These are phyloP conservation scores for Mycena venus DNA, from an alignment of 768 basidiomycete genomes.

Conservation along the genomic window DNA sequence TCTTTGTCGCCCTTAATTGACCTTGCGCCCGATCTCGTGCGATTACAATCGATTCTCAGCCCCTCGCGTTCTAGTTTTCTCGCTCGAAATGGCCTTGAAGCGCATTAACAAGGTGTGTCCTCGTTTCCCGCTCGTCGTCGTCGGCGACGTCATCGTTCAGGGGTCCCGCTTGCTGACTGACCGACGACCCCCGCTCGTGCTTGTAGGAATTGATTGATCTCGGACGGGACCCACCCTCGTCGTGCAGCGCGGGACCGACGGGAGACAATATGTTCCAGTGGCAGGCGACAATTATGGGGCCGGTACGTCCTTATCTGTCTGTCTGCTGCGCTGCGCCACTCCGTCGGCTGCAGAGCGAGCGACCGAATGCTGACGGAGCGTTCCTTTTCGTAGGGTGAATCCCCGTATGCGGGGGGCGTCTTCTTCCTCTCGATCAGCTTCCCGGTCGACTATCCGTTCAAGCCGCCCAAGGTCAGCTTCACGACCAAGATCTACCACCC, in stretches of 20 bases:
- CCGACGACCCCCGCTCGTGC: constrained; percentile 34
- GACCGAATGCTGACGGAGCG: constrained; percentile 40
- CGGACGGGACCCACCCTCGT: constrained; percentile 98
- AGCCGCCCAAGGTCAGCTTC: constrained; percentile 99
- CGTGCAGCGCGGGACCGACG: constrained; percentile 98
- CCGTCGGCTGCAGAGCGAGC: constrained; percentile 22
- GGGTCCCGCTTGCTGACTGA: constrained; percentile 35
- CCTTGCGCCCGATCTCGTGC: constrained; percentile 57
- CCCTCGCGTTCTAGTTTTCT: constrained; percentile 32
- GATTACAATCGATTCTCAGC: constrained; percentile 50
- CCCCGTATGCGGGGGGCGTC: constrained; percentile 98
- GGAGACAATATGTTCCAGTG: constrained; percentile 99
- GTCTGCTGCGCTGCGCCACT: constrained; percentile 3
- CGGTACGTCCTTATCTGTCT: constrained; percentile 74
- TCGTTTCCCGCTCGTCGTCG: constrained; percentile 6
- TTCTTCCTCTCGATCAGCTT: constrained; percentile 97
- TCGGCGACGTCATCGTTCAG: constrained; percentile 31
- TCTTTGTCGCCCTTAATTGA: constrained; percentile 25
- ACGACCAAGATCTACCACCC: constrained; percentile 99
- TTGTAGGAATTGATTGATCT: constrained; percentile 99
- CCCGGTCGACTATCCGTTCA: constrained; percentile 99
- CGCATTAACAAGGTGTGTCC: constrained; percentile 96
- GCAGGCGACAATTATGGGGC: constrained; percentile 99
- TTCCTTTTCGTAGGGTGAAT: constrained; percentile 79
- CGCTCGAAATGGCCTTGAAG: constrained; percentile 88